Percentiles rank a stretch among this genome's conserved stretches.
Evolutionary conservation across 78 protist species (phyloP).

Genomic region (Cavenderia fasciculata): DNA sequence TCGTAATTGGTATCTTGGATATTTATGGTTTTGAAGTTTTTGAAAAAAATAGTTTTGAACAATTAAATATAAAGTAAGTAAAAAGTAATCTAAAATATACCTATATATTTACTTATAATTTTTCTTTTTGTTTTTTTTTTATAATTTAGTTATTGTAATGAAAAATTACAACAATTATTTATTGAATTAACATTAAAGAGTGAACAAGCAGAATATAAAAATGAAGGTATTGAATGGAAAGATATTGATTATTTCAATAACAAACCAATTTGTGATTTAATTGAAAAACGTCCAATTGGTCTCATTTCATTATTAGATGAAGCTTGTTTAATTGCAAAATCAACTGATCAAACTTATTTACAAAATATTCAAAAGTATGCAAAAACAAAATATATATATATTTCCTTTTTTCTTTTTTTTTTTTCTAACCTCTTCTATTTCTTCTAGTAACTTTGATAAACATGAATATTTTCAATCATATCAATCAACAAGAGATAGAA

Average conservation of each 20-base stretch:
- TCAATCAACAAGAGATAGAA: constrained; percentile 29
- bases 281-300: constrained; percentile 85
- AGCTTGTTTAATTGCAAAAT: constrained; percentile 83
- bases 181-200: constrained; percentile 92
- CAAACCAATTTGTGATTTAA: constrained; percentile 84
- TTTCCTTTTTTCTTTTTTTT: neutral
- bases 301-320: constrained; percentile 88
- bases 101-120: too few relatives aligned
- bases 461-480: constrained; percentile 61
- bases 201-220: constrained; percentile 94
- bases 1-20: constrained; percentile 91
- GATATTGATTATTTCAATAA: constrained; percentile 91
- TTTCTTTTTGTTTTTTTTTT: too few relatives aligned
- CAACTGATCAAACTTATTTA: constrained; percentile 82
- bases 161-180: constrained; percentile 95
- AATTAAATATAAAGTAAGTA: constrained; percentile 93
- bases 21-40: constrained; percentile 97
- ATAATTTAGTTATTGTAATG: constrained; percentile 97
- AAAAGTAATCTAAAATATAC: too few relatives aligned
- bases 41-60: constrained; percentile 94
- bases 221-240: constrained; percentile 92
- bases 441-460: constrained; percentile 22
- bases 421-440: neutral
- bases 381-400: neutral
- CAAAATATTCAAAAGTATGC: constrained; percentile 24